These are phyloP conservation scores for Mycena latifolia DNA, from an alignment of 768 basidiomycete species.

Conservation along the genomic window DNA sequence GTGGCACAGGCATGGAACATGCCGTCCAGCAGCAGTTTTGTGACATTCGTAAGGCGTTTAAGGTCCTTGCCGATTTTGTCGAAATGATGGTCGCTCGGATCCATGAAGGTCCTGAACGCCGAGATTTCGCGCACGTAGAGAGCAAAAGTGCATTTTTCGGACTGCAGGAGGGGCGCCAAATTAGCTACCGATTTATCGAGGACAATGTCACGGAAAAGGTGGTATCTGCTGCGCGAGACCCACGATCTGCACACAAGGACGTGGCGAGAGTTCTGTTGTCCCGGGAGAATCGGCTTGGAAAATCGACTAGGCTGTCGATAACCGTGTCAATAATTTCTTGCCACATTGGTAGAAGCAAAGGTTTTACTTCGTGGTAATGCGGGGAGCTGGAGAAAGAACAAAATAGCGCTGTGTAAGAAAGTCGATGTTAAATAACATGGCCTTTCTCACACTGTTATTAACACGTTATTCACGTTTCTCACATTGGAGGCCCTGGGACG, in stretches of 20 bases:
- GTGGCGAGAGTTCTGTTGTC: not conserved
- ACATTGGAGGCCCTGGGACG: too few relatives aligned
- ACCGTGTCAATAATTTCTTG: constrained; percentile 18
- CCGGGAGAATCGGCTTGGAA: not conserved
- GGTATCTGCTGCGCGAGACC: constrained; percentile 15
- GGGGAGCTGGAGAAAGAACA: not conserved
- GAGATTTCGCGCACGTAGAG: constrained; percentile 18
- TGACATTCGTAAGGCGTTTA: constrained; percentile 1
- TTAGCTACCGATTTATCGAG: not conserved
- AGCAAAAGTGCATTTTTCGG: constrained; percentile 13
- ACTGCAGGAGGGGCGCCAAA: constrained; percentile 4
- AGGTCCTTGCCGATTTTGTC: constrained; percentile 22
- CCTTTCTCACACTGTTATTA: too few relatives aligned
- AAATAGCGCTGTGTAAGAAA: too few relatives aligned
- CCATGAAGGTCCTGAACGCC: constrained; percentile 9
- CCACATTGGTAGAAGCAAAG: not conserved
- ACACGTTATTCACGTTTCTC: too few relatives aligned
- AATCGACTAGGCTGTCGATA: constrained; percentile 4
- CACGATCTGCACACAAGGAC: constrained; percentile 22
- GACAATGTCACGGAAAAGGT: constrained; percentile 5
- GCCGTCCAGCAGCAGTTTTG: constrained; percentile 8
- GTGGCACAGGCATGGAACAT: constrained; percentile 8
- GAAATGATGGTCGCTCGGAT: constrained; percentile 8
- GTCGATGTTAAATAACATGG: too few relatives aligned
- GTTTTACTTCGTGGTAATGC: not conserved